Conservation (phyloP, 495 filamentous ascomycete genomes). For the Tuber indicum region DNA sequence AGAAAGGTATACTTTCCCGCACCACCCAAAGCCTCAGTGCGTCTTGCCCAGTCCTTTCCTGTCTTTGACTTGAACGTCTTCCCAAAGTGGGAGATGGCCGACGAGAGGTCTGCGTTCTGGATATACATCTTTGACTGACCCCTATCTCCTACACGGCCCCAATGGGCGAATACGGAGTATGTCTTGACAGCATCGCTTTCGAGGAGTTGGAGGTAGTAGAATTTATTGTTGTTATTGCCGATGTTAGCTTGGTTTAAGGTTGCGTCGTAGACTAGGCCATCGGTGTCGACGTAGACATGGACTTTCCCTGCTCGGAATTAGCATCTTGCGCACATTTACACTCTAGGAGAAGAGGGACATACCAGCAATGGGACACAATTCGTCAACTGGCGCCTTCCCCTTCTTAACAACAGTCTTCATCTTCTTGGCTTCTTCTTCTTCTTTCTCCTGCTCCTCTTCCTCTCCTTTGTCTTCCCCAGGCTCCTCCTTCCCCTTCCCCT, state of each 20-base stretch:
- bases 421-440: conserved; percentile 48
- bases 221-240: conserved; percentile 62
- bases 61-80: conserved; percentile 76
- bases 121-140: conserved; percentile 55
- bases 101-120: conserved; percentile 41
- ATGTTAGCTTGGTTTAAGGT: conserved; percentile 58
- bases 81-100: conserved; percentile 54
- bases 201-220: conserved; percentile 53
- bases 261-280: conserved; percentile 60
- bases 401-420: conserved; percentile 47
- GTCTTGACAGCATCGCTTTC: conserved; percentile 25
- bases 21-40: conserved; percentile 53
- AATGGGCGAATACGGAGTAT: conserved; percentile 45
- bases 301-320: conserved; percentile 15
- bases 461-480: conserved; percentile 13
- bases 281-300: conserved; percentile 58
- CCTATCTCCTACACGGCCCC: conserved; percentile 70
- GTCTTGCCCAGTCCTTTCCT: conserved; percentile 60
- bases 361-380: conserved; percentile 39
- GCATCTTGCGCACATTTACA: not conserved
- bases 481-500: conserved; percentile 19
- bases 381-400: conserved; percentile 49
- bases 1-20: conserved; percentile 69
- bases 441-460: conserved; percentile 48
- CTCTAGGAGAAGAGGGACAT: not conserved